Evolutionary conservation across 176 grass and related monocot species (phyloP).

Genomic region (Triticum monococcum): DNA sequence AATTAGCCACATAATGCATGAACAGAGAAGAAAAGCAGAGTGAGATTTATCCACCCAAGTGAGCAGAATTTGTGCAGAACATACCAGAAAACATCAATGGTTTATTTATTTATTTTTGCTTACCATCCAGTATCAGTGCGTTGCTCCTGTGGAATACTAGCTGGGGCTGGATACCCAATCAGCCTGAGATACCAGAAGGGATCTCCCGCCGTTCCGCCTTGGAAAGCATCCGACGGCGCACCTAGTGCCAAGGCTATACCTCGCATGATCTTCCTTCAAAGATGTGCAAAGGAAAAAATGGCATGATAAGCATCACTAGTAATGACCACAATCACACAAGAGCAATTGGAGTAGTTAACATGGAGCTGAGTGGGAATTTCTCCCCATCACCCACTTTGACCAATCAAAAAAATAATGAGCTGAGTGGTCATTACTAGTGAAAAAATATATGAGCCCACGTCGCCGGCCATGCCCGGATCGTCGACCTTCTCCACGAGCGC

Average conservation of each 20-base stretch:
- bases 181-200: conserved; percentile 81
- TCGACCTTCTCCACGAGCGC: conserved; percentile 75
- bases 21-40: conserved; percentile 23
- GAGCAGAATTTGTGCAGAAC: background rate
- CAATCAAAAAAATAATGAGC: no score
- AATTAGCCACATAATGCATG: conserved; percentile 31
- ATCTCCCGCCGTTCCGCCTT: conserved; percentile 62
- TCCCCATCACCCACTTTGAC: no score
- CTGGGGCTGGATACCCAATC: conserved; percentile 80
- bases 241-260: conserved; percentile 91
- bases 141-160: conserved; percentile 68
- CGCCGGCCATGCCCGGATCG: conserved; percentile 46
- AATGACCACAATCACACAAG: background rate
- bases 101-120: background rate
- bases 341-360: background rate
- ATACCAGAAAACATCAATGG: background rate
- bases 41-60: conserved; percentile 10
- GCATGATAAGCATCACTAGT: background rate
- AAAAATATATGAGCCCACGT: background rate
- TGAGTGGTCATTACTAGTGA: no score
- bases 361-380: no score
- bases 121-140: conserved; percentile 86
- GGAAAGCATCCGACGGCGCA: conserved; percentile 63
- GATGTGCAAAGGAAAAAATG: conserved; percentile 44
- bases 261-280: conserved; percentile 94